Base-by-base conservation (phyloP, 345 rosid genomes). In the Murraya paniculata region DNA sequence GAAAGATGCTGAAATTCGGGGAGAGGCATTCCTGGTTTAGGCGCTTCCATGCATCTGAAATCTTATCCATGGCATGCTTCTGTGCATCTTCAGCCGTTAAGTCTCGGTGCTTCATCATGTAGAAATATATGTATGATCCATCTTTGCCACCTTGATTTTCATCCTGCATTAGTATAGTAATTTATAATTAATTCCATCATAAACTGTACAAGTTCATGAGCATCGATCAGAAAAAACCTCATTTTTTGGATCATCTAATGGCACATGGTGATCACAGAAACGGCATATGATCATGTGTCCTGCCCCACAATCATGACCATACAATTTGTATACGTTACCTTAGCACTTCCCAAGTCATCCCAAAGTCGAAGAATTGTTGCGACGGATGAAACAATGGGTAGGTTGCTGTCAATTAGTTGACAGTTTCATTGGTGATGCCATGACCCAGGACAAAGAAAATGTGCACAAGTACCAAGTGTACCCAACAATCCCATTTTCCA, bases 311-410 rank as follows among this genome's bases (percentile, higher is more conserved):
- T 1, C 31, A 30, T 30, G 31, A 30, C 31, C 31, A 30, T 30
- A 30, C 31, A 18, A 30, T 30, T 14, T 13, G 0, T 41, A 41
- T 9, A 0, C 48, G 14, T 41, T 10, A 85, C 96, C 88, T 88
- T 74, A 53, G 91, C 88, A 79, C 86, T 89, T 82, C 92, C 92
- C 38, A 90, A 81, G 68, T 88, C 90, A 75, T 92, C 92, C 90
- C 91, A 89, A 0, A 88, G 86, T 11, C 90, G 86, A 64, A 89
- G 88, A 68, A 87, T 89, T n/a, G 86, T 74, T 9, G 88, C 88
- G 0, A 84, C 39, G 45, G 87, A 75, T 2, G 88, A 82, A 27
- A 88, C 59, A 25, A 89, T 75, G 67, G 56, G 31, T 0, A 89
- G 91, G 48, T 65, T 69, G 24, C 58, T 82, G 48, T 86, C 87